These are phyloP conservation scores for Amanita brunnescens DNA, from an alignment of 768 basidiomycete species.

Conservation along the genomic window DNA sequence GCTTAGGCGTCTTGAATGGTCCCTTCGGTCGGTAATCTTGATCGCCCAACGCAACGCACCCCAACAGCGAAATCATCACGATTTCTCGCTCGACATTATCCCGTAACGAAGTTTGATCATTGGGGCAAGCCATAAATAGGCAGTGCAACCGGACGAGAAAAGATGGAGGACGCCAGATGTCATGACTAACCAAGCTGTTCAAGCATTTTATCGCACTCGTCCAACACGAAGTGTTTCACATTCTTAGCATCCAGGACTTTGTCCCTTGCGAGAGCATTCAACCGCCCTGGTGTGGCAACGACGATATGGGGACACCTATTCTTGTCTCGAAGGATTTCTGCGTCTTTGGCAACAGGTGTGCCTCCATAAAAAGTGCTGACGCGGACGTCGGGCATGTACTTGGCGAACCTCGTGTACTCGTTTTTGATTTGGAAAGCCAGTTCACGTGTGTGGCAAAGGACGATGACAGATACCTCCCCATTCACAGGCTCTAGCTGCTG, in stretches of 20 bases:
- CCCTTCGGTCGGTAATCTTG: slow-evolving; percentile 16
- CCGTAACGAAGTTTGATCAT: slow-evolving; percentile 11
- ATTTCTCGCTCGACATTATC: slow-evolving; percentile 5
- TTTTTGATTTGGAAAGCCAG: slow-evolving; percentile 99
- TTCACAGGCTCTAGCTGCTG: slow-evolving; percentile 98
- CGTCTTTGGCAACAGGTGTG: slow-evolving; percentile 88
- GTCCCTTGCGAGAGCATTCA: slow-evolving; percentile 93
- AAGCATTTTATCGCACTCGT: slow-evolving; percentile 99
- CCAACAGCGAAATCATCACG: slow-evolving; percentile 23
- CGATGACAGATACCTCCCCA: slow-evolving; percentile 95
- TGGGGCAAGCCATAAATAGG: slow-evolving; percentile 29
- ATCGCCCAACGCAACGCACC: slow-evolving; percentile 17
- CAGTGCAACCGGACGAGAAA: slow-evolving; percentile 21
- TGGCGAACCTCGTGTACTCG: slow-evolving; percentile 97
- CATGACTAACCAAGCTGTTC: slow-evolving; percentile 99
- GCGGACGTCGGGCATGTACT: slow-evolving; percentile 99
- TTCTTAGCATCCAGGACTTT: slow-evolving; percentile 92
- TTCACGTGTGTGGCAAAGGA: slow-evolving; percentile 98
- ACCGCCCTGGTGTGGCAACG: slow-evolving; percentile 94
- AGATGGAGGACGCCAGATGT: slow-evolving; percentile 23
- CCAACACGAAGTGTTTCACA: slow-evolving; percentile 98
- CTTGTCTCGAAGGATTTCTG: slow-evolving; percentile 92
- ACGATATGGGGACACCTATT: slow-evolving; percentile 97
- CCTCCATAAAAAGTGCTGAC: slow-evolving; percentile 98
- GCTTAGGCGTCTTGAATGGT: slow-evolving; percentile 23